phyloP scores from a whole-genome alignment of 2,329 filamentous ascomycete genomes.

The Ascochyta koolunga region DNA sequence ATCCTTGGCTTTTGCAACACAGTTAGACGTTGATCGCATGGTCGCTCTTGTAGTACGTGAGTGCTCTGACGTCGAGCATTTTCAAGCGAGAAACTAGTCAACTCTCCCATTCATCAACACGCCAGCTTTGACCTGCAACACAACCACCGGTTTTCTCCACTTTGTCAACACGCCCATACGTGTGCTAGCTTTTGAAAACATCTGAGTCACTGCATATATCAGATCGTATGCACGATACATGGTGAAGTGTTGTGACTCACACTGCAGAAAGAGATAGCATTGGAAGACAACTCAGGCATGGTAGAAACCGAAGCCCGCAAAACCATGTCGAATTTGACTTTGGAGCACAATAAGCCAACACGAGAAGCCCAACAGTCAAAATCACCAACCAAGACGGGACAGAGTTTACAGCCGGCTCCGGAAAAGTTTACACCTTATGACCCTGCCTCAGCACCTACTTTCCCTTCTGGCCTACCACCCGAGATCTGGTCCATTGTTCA shows the following conservation, averaged over 20 bases:
- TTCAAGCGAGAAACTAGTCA: conserved; percentile 16
- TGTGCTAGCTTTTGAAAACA: neutral
- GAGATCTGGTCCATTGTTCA: conserved; percentile 48
- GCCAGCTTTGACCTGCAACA: neutral
- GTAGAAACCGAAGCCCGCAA: neutral
- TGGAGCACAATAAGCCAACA: neutral
- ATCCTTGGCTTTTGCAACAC: neutral
- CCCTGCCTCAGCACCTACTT: conserved; percentile 24
- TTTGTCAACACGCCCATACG: neutral
- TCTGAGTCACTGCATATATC: neutral
- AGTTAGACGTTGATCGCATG: too few relatives aligned
- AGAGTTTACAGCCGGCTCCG: neutral
- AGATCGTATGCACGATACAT: neutral
- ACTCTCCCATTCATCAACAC: neutral
- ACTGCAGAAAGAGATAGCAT: conserved; percentile 10
- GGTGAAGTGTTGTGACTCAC: neutral
- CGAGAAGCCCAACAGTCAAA: neutral
- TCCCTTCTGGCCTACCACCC: conserved; percentile 38
- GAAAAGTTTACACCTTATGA: conserved; percentile 45
- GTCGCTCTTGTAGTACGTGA: too few relatives aligned
- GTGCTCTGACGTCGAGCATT: neutral
- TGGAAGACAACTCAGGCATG: conserved; percentile 1
- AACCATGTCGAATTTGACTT: neutral
- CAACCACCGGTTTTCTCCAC: neutral
- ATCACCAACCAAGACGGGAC: neutral